phyloP scores from a whole-genome alignment of 2,329 filamentous ascomycete genomes.

The Aschersonia sp. region DNA sequence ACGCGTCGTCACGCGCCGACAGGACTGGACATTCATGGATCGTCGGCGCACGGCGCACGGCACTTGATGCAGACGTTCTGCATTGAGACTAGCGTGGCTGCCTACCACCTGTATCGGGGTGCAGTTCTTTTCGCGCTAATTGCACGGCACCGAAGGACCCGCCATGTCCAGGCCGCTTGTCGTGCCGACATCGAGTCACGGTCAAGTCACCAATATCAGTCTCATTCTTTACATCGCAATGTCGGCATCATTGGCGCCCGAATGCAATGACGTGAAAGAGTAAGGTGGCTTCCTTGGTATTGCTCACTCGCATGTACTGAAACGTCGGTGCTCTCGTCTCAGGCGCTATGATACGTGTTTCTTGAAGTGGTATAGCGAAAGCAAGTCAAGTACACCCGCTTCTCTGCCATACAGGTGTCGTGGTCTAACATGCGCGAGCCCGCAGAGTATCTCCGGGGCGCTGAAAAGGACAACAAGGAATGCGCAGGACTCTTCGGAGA shows the following conservation, averaged over 20 bases:
- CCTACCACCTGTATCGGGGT: too few relatives aligned
- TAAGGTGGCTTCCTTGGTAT: slow-evolving; percentile 27
- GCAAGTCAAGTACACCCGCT: slow-evolving; percentile 34
- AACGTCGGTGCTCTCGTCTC: not conserved
- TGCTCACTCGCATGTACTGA: too few relatives aligned
- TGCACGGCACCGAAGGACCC: not conserved
- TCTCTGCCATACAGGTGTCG: not conserved
- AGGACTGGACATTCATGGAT: not conserved
- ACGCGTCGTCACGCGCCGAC: not conserved
- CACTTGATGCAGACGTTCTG: not conserved
- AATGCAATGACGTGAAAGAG: slow-evolving; percentile 96
- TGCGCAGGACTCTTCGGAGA: slow-evolving; percentile 76
- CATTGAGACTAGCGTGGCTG: too few relatives aligned
- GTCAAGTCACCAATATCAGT: too few relatives aligned
- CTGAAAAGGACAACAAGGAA: slow-evolving; percentile 67
- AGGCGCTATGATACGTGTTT: slow-evolving; percentile 97
- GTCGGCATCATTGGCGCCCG: slow-evolving; percentile 87
- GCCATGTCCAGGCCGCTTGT: too few relatives aligned
- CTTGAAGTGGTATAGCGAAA: slow-evolving; percentile 98
- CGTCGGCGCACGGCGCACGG: not conserved
- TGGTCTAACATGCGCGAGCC: not conserved
- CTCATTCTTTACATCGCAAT: slow-evolving; percentile 19
- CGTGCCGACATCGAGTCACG: too few relatives aligned
- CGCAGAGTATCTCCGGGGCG: slow-evolving; percentile 77
- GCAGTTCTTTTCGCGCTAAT: not conserved